Base-by-base conservation (phyloP, 2,329 filamentous ascomycete species). In the Colletotrichum trifolii region DNA sequence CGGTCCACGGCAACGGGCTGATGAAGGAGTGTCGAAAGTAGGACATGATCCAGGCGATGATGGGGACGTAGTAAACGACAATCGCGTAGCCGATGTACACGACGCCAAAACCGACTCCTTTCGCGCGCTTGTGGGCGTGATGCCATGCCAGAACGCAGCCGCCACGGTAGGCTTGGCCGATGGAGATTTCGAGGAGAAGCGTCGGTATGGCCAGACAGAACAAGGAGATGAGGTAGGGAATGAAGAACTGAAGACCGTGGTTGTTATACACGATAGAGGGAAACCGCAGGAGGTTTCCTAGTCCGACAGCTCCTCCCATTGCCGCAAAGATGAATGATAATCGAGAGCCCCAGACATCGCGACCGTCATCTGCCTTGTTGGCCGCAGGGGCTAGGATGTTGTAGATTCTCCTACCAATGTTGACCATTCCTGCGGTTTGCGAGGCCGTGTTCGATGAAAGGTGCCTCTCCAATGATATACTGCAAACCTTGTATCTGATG, bases 161-260 rank as follows among this genome's bases (percentile, higher is more conserved):
- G 34, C 82, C 82, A 3, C 84, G 82, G 67, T 86, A 85, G 1
- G 83, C 83, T 63, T 86, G 91, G 53, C 92, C 92, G 39, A 91
- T 91, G 40, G 89, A 90, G 54, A 86, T 83, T 66, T 87, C 83
- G 33, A 87, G 78, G 6, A 84, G 78, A 9, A 87, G 76, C 0
- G 82, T 78, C 0, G 84, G 85, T 15, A 87, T 85, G 11, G 84
- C 84, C 43, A 87, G 76, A 10, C 83, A 71, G 57, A 83, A 79
- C 4, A 86, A 76, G 0, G 83, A 82, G 8, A 86, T 72, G 10
- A 84, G 66, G 62, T 86, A 86, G 0, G 84, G 84, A 15, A 86
- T 82, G 69, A 86, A 87, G 82, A 82, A 87, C 64, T 87, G 85
- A 0, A 85, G 74, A 8, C 84, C 84, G 52, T 84, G 79, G 68